Evolutionary conservation across 2,329 filamentous ascomycete genomes (phyloP).

Genomic region (Cephalotrichum gorgonifer): DNA sequence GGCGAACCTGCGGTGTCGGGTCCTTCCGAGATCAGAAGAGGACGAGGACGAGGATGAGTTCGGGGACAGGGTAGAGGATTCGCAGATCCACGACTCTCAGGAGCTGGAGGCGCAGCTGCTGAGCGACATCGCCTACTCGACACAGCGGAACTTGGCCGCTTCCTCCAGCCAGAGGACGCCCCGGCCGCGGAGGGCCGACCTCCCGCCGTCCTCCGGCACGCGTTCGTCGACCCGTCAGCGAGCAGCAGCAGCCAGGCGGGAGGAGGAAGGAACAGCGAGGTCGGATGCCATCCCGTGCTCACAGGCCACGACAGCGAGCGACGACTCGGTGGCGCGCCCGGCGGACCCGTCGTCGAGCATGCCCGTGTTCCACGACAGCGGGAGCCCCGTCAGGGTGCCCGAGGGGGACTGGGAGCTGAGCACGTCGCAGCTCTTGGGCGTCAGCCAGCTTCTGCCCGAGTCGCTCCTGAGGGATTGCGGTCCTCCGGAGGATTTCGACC

Average conservation of each 20-base stretch:
- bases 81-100: conserved; percentile 31
- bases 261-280: conserved; percentile 4
- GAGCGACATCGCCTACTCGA: conserved; percentile 32
- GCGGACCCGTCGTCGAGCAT: conserved; percentile 13
- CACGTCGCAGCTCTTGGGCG: conserved; percentile 38
- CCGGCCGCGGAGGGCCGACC: neutral
- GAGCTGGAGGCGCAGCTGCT: conserved; percentile 40
- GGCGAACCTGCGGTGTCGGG: conserved; percentile 43
- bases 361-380: conserved; percentile 12
- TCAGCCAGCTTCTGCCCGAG: conserved; percentile 42
- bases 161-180: neutral
- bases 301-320: conserved; percentile 32
- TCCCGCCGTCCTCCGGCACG: neutral
- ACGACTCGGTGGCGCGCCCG: conserved; percentile 15
- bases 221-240: neutral
- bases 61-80: conserved; percentile 7
- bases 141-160: conserved; percentile 14
- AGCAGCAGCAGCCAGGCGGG: neutral
- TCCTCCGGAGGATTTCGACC: neutral
- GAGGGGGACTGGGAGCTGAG: conserved; percentile 13
- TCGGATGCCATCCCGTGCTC: conserved; percentile 18
- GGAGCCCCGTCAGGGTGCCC: conserved; percentile 11
- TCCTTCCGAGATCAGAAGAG: conserved; percentile 28
- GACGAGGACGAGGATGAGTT: conserved; percentile 12
- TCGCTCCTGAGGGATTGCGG: conserved; percentile 27